Base-by-base conservation (phyloP, 2,329 filamentous ascomycete genomes). In the Penicillium palitans region DNA sequence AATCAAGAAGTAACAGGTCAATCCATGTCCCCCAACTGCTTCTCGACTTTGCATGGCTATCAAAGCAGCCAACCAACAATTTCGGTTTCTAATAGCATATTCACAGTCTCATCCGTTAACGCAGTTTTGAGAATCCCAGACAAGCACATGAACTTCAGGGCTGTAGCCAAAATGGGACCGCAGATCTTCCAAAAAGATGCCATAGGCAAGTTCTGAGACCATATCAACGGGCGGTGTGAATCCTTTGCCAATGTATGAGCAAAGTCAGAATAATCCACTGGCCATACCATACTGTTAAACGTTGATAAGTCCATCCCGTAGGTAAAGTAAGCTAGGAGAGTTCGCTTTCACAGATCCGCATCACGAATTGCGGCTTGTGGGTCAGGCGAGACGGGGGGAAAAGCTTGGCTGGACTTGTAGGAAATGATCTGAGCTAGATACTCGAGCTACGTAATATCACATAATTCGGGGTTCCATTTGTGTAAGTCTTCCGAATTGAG, bases 321-420 rank as follows among this genome's bases (percentile, higher is more conserved):
- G 21, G 33, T 15, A 24, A 42, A 1, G 21, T 8, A 37, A 31
- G 9, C 4, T 15, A 9, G 13, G 21, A 29, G 19, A 47, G 17
- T 13, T 37, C 13, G 4, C 19, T n/a, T 45, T 25, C 40, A 45
- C 13, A 15, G 37, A 55, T 50, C 37, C 10, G 13, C 39, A 37
- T 40, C 53, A 27, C 29, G 25, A 40, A 52, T 27, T 40, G 15
- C 33, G 33, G 25, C 42, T 47, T 57, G 27, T 47, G 49, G 49
- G 35, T 42, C 49, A 53, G 25, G 19, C 27, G 9, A 42, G 10
- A 31, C 9, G 25, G 19, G 9, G n/a, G 15, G 12, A 15, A 51
- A 57, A 57, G 55, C 55, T 53, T 53, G 35, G 42, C 55, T 47
- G 2, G 7, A 37, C 9, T 33, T 50, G 45, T 29, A 41, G 19